These are phyloP conservation scores for Takashimella koratensis DNA, from an alignment of 1,284 basidiomycete species.

Conservation along the genomic window DNA sequence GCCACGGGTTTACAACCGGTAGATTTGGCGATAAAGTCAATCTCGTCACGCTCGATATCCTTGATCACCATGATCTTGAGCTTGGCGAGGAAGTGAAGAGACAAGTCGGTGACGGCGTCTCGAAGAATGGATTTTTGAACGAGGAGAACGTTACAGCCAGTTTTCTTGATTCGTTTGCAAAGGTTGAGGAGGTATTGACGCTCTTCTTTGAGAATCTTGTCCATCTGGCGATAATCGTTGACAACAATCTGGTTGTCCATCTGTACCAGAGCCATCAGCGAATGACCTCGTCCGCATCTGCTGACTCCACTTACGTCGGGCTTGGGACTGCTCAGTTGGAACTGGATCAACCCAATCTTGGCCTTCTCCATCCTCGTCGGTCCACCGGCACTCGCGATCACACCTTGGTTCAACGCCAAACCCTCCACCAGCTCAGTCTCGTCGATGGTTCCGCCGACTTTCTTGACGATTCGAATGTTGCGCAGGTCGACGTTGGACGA, in stretches of 20 bases:
- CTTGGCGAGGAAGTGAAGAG: conserved; percentile 97
- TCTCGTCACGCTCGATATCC: conserved; percentile 98
- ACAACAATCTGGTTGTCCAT: conserved; percentile 99
- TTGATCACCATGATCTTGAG: conserved; percentile 97
- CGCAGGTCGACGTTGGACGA: conserved; percentile 93
- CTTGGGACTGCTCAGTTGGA: conserved; percentile 96
- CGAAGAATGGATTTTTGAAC: conserved; percentile 99
- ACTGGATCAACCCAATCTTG: conserved; percentile 97
- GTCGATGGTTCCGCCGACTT: conserved; percentile 98
- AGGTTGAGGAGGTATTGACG: conserved; percentile 97
- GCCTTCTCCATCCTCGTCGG: conserved; percentile 96
- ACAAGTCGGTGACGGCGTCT: conserved; percentile 96
- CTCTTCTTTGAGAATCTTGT: conserved; percentile 99
- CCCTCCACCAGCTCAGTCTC: conserved; percentile 97
- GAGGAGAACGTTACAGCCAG: conserved; percentile 96
- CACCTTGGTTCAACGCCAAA: conserved; percentile 93
- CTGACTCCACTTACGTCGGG: conserved; percentile 77
- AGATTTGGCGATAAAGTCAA: conserved; percentile 94
- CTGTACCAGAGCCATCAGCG: conserved; percentile 50
- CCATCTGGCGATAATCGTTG: conserved; percentile 99
- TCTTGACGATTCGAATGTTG: conserved; percentile 95
- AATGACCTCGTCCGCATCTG: not conserved
- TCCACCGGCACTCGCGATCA: conserved; percentile 83
- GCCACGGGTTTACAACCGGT: conserved; percentile 94
- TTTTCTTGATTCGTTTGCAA: conserved; percentile 99